These are phyloP conservation scores for Exophiala alcalophila DNA, from an alignment of 2,329 filamentous ascomycete species.

Conservation along the genomic window DNA sequence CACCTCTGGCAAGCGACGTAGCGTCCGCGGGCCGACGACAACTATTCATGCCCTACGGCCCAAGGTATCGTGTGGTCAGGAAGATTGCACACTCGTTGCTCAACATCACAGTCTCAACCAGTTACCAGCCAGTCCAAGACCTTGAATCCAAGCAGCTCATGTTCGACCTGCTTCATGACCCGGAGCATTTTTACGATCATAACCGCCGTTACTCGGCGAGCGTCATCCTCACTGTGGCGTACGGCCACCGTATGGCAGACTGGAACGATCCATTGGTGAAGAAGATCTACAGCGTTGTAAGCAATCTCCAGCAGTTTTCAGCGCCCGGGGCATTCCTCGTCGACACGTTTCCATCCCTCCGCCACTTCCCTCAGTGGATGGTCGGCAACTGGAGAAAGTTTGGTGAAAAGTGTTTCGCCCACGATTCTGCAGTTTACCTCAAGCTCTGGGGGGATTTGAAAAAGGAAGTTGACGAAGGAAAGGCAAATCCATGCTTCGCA, in stretches of 20 bases:
- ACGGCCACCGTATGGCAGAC: slow-evolving; percentile 47
- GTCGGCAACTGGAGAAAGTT: slow-evolving; percentile 23
- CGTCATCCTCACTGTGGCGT: slow-evolving; percentile 52
- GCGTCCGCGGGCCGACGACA: slow-evolving; percentile 41
- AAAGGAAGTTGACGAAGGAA: slow-evolving; percentile 21
- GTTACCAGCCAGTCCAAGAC: slow-evolving; percentile 51
- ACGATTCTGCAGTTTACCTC: slow-evolving; percentile 21
- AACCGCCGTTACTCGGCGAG: slow-evolving; percentile 50
- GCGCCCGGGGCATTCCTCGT: slow-evolving; percentile 43
- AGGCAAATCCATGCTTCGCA: slow-evolving; percentile 21
- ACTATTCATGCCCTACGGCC: slow-evolving; percentile 50
- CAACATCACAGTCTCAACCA: slow-evolving; percentile 42
- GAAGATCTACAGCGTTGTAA: slow-evolving; percentile 48
- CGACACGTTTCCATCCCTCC: slow-evolving; percentile 46
- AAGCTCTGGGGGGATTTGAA: slow-evolving; percentile 22
- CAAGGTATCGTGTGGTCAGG: slow-evolving; percentile 46
- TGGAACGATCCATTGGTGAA: slow-evolving; percentile 46
- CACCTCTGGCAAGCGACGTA: slow-evolving; percentile 32
- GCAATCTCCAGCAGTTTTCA: slow-evolving; percentile 48
- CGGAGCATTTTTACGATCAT: slow-evolving; percentile 45
- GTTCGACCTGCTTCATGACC: slow-evolving; percentile 40
- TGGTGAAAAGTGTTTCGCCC: slow-evolving; percentile 20
- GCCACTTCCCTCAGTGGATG: slow-evolving; percentile 42
- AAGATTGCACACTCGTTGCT: slow-evolving; percentile 46
- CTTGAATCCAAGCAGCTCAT: slow-evolving; percentile 49